Evolutionary conservation across 768 basidiomycete species (phyloP).

Genomic region (Melanogaster broomeanus): DNA sequence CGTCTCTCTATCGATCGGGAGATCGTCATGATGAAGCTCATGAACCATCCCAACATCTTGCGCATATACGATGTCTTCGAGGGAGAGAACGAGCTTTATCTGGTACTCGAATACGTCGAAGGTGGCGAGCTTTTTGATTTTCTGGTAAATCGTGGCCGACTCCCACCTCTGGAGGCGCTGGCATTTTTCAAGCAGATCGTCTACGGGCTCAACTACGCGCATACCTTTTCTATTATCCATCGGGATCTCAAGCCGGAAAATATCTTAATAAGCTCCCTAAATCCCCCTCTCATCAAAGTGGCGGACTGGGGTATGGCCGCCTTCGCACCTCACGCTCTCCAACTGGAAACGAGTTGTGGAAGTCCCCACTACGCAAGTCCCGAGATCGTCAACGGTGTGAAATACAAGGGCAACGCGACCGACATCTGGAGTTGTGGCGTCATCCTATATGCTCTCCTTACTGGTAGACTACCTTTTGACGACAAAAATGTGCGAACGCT

Average conservation of each 20-base stretch:
- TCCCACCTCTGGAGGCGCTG: slow-evolving; percentile 80
- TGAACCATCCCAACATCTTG: slow-evolving; percentile 97
- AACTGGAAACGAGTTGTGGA: slow-evolving; percentile 94
- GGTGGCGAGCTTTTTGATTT: slow-evolving; percentile 98
- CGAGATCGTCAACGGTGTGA: slow-evolving; percentile 90
- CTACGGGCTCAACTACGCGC: slow-evolving; percentile 94
- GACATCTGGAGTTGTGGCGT: slow-evolving; percentile 98
- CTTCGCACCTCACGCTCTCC: slow-evolving; percentile 80
- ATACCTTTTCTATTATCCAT: slow-evolving; percentile 96
- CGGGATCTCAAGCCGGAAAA: slow-evolving; percentile 99
- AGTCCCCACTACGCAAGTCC: slow-evolving; percentile 97
- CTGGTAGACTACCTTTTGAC: slow-evolving; percentile 91
- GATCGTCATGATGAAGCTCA: slow-evolving; percentile 99
- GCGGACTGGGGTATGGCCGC: slow-evolving; percentile 99
- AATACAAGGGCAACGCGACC: slow-evolving; percentile 86
- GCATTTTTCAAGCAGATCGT: slow-evolving; percentile 96
- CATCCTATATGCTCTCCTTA: slow-evolving; percentile 87
- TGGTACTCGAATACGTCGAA: slow-evolving; percentile 93
- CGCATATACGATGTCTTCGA: slow-evolving; percentile 96
- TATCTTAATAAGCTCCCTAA: slow-evolving; percentile 83
- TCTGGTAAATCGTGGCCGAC: slow-evolving; percentile 83
- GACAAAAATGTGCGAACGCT: slow-evolving; percentile 81
- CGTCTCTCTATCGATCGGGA: slow-evolving; percentile 89
- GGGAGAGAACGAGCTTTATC: slow-evolving; percentile 85
- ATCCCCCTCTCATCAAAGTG: slow-evolving; percentile 87